Evolutionary conservation across 768 basidiomycete species (phyloP).

Genomic region (Lactarius psammicola): DNA sequence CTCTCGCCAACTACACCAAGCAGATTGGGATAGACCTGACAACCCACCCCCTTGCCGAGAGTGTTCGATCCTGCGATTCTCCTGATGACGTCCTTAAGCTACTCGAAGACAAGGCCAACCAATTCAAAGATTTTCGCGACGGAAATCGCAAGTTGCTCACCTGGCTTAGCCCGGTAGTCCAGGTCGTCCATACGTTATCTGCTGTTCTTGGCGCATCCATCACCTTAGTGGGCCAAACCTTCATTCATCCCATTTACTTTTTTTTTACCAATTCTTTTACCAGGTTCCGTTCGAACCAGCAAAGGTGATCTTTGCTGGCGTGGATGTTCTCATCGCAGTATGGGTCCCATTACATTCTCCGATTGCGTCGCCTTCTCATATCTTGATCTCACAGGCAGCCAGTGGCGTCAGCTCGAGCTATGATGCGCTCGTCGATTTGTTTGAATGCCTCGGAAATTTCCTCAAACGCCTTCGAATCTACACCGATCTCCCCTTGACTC

Average conservation of each 20-base stretch:
- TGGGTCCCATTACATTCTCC: too few relatives aligned
- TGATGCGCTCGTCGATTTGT: conserved; percentile 1
- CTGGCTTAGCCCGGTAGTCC: not conserved
- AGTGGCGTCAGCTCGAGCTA: not conserved
- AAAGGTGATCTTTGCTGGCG: not conserved
- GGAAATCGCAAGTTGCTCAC: not conserved
- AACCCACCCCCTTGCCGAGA: not conserved
- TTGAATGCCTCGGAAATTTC: conserved; percentile 4
- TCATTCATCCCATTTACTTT: not conserved
- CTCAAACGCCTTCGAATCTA: conserved; percentile 10
- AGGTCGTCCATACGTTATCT: not conserved
- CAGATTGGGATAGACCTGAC: not conserved
- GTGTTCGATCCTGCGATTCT: not conserved
- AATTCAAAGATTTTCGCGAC: not conserved
- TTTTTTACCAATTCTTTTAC: not conserved
- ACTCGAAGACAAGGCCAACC: not conserved
- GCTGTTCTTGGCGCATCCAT: not conserved
- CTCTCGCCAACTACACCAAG: not conserved
- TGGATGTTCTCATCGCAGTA: conserved; percentile 1
- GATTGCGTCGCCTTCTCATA: not conserved
- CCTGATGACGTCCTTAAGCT: not conserved
- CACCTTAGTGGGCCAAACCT: not conserved
- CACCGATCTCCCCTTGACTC: not conserved
- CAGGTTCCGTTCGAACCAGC: not conserved
- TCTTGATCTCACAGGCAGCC: not conserved